Conservation (phyloP, 1,139 yeast species). For the Candida anutae region DNA sequence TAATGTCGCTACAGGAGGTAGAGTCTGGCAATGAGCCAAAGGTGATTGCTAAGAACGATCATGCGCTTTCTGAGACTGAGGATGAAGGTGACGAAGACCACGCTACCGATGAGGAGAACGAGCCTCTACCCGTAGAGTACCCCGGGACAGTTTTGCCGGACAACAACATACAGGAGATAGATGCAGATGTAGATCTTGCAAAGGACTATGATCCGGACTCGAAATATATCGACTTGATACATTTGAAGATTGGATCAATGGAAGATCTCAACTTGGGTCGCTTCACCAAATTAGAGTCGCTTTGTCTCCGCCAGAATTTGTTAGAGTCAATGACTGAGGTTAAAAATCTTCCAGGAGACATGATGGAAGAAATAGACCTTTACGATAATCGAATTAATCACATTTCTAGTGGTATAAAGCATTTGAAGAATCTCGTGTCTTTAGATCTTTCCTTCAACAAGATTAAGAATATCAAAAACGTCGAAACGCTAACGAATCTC, state of each 20-base stretch:
- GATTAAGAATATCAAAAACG: constrained; percentile 77
- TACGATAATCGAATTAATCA: constrained; percentile 91
- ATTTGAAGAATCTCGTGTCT: constrained; percentile 47
- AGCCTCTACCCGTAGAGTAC: constrained; percentile 31
- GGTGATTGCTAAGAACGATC: no score
- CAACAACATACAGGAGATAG: constrained; percentile 34
- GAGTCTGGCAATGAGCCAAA: no score
- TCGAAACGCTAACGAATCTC: constrained; percentile 55
- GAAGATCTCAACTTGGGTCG: constrained; percentile 57
- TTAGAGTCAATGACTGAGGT: constrained; percentile 67
- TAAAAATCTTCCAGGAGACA: constrained; percentile 46
- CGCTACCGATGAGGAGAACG: constrained; percentile 19
- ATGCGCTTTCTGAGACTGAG: constrained; percentile 3
- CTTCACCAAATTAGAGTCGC: constrained; percentile 47
- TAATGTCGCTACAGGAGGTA: no score
- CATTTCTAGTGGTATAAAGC: constrained; percentile 61
- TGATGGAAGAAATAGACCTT: constrained; percentile 79
- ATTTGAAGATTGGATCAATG: constrained; percentile 63
- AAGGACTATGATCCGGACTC: constrained; percentile 54
- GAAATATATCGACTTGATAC: constrained; percentile 68
- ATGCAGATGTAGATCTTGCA: constrained; percentile 54
- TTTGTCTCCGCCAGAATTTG: constrained; percentile 81
- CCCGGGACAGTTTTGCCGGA: constrained; percentile 53
- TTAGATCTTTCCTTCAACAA: constrained; percentile 89
- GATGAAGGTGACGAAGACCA: constrained; percentile 15